Evolutionary conservation across 768 basidiomycete genomes (phyloP).

Genomic region (Dioszegia aurantiaca): DNA sequence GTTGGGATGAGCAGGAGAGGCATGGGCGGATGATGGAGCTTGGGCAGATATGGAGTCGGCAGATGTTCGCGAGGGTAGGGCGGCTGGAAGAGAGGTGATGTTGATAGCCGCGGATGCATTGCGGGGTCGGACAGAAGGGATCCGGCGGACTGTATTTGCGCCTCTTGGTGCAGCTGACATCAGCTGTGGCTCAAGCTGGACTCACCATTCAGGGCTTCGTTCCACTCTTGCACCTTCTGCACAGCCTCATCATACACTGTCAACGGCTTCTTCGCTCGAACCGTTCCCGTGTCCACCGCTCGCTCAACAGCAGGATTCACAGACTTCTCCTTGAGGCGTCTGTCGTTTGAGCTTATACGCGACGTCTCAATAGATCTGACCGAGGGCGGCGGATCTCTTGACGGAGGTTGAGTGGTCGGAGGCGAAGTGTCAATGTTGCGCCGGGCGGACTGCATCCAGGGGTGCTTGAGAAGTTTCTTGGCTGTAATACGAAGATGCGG

Average conservation of each 20-base stretch:
- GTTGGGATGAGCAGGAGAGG: conserved; percentile 11
- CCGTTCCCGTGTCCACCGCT: conserved; percentile 48
- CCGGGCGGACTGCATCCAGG: conserved; percentile 89
- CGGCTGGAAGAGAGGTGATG: neutral
- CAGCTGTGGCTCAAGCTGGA: conserved; percentile 36
- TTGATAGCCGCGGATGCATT: conserved; percentile 19
- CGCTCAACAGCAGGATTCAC: neutral
- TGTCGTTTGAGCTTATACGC: conserved; percentile 23
- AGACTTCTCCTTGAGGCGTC: conserved; percentile 14
- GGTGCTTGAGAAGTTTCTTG: conserved; percentile 84
- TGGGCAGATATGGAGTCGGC: conserved; percentile 40
- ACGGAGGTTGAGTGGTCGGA: conserved; percentile 2
- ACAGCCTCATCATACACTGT: conserved; percentile 87
- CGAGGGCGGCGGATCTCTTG: conserved; percentile 14
- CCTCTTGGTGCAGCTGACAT: conserved; percentile 44
- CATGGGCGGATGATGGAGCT: conserved; percentile 18
- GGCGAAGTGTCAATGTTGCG: conserved; percentile 61
- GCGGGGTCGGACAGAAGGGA: conserved; percentile 25
- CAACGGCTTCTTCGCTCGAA: conserved; percentile 53
- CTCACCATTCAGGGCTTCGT: conserved; percentile 88
- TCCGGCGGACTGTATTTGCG: conserved; percentile 35
- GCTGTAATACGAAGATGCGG: conserved; percentile 90
- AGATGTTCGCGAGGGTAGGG: conserved; percentile 34
- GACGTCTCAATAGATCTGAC: neutral
- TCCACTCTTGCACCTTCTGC: conserved; percentile 96